Evolutionary conservation across 78 protist species (phyloP).

Genomic region (Carpediemonas membranifera): DNA sequence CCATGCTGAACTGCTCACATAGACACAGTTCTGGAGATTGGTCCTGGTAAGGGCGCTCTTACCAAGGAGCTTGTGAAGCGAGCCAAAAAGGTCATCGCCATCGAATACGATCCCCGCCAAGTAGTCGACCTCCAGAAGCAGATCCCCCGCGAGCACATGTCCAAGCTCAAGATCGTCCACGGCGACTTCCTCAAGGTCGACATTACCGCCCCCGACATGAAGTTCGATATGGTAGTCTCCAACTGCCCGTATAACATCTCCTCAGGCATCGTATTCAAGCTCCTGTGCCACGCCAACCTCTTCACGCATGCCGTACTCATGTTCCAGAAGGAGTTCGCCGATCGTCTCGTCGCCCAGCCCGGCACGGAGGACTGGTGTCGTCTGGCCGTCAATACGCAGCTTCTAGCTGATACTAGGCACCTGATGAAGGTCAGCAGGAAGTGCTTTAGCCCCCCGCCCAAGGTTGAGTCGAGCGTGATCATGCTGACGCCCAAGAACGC

Average conservation of each 20-base stretch:
- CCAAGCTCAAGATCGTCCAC: slow-evolving; percentile 28
- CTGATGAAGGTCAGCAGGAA: slow-evolving; percentile 68
- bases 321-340: slow-evolving; percentile 96
- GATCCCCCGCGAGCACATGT: slow-evolving; percentile 52
- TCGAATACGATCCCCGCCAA: slow-evolving; percentile 94
- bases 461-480: slow-evolving; percentile 94
- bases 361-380: slow-evolving; percentile 90
- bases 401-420: slow-evolving; percentile 68
- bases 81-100: slow-evolving; percentile 63
- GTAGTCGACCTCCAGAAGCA: slow-evolving; percentile 93
- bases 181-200: slow-evolving; percentile 72
- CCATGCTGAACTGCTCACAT: too few relatives aligned
- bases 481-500: slow-evolving; percentile 76
- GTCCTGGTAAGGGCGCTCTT: slow-evolving; percentile 17
- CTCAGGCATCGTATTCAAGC: slow-evolving; percentile 88
- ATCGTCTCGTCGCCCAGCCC: slow-evolving; percentile 42
- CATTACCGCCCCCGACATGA: slow-evolving; percentile 26
- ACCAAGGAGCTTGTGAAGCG: neutral
- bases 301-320: slow-evolving; percentile 73
- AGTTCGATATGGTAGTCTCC: slow-evolving; percentile 91
- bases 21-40: too few relatives aligned
- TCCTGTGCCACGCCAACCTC: slow-evolving; percentile 73
- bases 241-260: slow-evolving; percentile 66
- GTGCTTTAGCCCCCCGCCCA: slow-evolving; percentile 97
- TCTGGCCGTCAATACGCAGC: slow-evolving; percentile 82